Base-by-base conservation (phyloP, 306 rosid species). In the Vigna unguiculata region DNA sequence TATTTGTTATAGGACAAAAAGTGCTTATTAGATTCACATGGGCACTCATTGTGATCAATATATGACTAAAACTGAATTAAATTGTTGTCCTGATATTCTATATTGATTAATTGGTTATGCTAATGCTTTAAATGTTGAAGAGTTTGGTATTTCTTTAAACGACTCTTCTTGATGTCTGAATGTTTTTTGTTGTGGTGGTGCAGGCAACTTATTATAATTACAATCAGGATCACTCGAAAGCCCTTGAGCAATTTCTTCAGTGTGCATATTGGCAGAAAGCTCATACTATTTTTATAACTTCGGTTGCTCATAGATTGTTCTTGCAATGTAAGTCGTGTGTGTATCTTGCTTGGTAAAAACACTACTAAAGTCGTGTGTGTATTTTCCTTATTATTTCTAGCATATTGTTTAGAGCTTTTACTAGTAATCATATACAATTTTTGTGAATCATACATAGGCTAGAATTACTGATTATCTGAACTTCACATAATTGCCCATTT, bases 241-340 rank as follows among this genome's bases (percentile, higher is more conserved):
- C 98, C 34, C 95, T 95, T 49, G 97, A 95, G 80, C 90, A 92
- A 79, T 92, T 85, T 79, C 92, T 92, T 38, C 82, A 88, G 78
- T 95, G 96, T 85, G 91, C 86, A 75, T 86, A 92, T 82, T 95
- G 98, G 98, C 95, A 85, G 83, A 95, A 83, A 87, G 97, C 98
- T 48, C 98, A 95, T 77, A 76, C 96, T 48, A 84, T 88, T 54
- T 95, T 95, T 17, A 48, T 90, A 70, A 88, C 91, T 20, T 84
- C 95, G 41, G 90, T 95, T 78, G 96, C 97, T 71, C 89, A 88
- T 83, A 83, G 54, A 69, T 69, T 95, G 62, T 95, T 92, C 86
- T 86, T 95, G 85, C 87, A 89, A 69, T 96, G 98, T 95, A 85
- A 75, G 58, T 71, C 12, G 4, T 64, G 24, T 21, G 32, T 61